A percentile compares a stretch with the other conserved stretches of the same genome.
Conservation (phyloP, 371 early-diverging fungal species). For the Fennellomyces sp. region DNA sequence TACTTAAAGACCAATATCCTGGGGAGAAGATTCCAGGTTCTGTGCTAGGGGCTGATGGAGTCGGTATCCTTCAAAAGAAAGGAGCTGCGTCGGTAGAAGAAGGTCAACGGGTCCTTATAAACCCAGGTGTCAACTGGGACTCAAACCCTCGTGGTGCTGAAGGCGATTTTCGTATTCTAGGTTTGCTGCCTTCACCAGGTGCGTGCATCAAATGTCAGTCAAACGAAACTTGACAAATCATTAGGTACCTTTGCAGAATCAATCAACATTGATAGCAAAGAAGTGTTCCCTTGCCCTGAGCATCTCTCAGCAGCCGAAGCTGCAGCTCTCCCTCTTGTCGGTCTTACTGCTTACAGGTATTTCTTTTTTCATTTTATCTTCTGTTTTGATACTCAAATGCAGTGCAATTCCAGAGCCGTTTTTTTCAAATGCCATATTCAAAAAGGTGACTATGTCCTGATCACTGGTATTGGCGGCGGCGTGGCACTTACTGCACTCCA, state of each 20-base stretch:
- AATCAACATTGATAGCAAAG: slow-evolving; percentile 45
- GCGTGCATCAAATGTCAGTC: background rate
- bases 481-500: slow-evolving; percentile 73
- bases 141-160: slow-evolving; percentile 66
- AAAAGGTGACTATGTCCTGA: slow-evolving; percentile 61
- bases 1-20: slow-evolving; percentile 56
- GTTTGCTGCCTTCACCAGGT: slow-evolving; percentile 56
- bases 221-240: background rate
- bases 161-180: slow-evolving; percentile 58
- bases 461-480: slow-evolving; percentile 80
- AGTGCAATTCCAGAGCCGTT: slow-evolving; percentile 34
- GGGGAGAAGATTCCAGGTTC: slow-evolving; percentile 46
- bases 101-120: slow-evolving; percentile 56
- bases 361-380: slow-evolving; percentile 42
- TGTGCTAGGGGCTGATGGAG: slow-evolving; percentile 64
- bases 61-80: slow-evolving; percentile 48
- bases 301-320: slow-evolving; percentile 68
- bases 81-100: slow-evolving; percentile 13
- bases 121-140: slow-evolving; percentile 63
- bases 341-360: slow-evolving; percentile 67
- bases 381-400: background rate
- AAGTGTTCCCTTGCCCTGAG: slow-evolving; percentile 56
- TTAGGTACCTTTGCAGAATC: slow-evolving; percentile 67
- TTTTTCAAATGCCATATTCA: slow-evolving; percentile 64
- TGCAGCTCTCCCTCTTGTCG: slow-evolving; percentile 72